A percentile compares a stretch with the other conserved stretches of the same genome.
These are phyloP conservation scores for Colletotrichum neosansevieriae DNA, from an alignment of 2,329 filamentous ascomycete species.

Conservation along the genomic window DNA sequence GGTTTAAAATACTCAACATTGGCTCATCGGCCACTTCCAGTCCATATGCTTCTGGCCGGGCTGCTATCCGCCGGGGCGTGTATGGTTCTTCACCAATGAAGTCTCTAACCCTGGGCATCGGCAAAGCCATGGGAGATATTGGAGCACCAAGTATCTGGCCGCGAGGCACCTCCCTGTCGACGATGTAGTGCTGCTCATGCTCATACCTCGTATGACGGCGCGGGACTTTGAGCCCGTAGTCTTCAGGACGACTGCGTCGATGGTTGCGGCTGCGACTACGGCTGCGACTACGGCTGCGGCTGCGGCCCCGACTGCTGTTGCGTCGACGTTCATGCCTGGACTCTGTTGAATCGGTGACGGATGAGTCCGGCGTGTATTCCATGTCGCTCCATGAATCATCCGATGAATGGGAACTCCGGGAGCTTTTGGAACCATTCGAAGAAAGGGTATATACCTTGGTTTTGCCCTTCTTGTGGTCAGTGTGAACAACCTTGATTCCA, in stretches of 20 bases:
- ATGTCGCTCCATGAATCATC: slow-evolving; percentile 18
- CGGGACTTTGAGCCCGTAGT: slow-evolving; percentile 35
- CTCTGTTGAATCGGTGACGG: slow-evolving; percentile 37
- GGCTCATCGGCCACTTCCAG: neutral
- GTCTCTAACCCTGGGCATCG: neutral
- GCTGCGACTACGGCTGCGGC: slow-evolving; percentile 18
- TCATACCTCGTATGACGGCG: slow-evolving; percentile 29
- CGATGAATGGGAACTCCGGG: slow-evolving; percentile 18
- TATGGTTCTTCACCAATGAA: slow-evolving; percentile 13
- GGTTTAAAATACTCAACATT: slow-evolving; percentile 9
- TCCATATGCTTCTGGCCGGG: slow-evolving; percentile 4
- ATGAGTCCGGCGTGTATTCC: slow-evolving; percentile 41
- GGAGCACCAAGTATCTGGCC: slow-evolving; percentile 6
- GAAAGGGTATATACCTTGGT: slow-evolving; percentile 21
- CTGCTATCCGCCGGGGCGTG: slow-evolving; percentile 7
- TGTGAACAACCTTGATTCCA: slow-evolving; percentile 28
- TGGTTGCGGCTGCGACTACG: slow-evolving; percentile 26
- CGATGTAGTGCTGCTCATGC: slow-evolving; percentile 20
- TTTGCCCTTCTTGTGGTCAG: slow-evolving; percentile 24
- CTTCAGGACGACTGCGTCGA: slow-evolving; percentile 38
- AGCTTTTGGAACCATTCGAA: slow-evolving; percentile 41
- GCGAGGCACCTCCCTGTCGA: slow-evolving; percentile 15
- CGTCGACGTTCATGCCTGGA: slow-evolving; percentile 14
- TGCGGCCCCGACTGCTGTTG: slow-evolving; percentile 6
- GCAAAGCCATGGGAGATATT: slow-evolving; percentile 2